A percentile compares a stretch with the other conserved stretches of the same genome.
Conservation (phyloP, 768 basidiomycete species). For the Tulasnella sp. region DNA sequence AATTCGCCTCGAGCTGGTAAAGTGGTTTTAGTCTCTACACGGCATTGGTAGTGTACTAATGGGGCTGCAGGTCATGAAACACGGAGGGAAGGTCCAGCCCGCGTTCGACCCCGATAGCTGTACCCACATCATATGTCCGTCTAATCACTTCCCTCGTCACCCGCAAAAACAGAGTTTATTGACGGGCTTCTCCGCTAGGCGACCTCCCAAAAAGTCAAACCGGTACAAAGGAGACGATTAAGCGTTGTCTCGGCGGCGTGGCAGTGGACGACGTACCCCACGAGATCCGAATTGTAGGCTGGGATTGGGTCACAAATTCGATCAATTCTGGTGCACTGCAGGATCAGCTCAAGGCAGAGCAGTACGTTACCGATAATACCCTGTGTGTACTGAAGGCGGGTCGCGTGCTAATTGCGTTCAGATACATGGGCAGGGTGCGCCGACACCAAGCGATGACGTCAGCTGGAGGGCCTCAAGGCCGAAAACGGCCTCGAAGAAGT, state of each 20-base stretch:
- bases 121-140: constrained; percentile 30
- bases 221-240: constrained; percentile 27
- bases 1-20: constrained; percentile 20
- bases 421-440: constrained; percentile 15
- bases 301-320: constrained; percentile 26
- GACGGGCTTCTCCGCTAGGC: constrained; percentile 2
- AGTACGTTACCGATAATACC: neutral
- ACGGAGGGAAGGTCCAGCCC: constrained; percentile 25
- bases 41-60: neutral
- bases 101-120: neutral
- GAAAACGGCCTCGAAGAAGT: constrained; percentile 8
- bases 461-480: neutral
- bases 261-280: constrained; percentile 27
- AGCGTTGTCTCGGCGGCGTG: constrained; percentile 23
- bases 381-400: neutral
- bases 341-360: constrained; percentile 31
- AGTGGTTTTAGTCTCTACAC: neutral
- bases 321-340: constrained; percentile 19
- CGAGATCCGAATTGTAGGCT: constrained; percentile 25
- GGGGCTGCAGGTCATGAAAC: constrained; percentile 27
- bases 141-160: neutral
- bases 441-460: neutral
- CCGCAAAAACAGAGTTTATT: neutral
- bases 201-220: constrained; percentile 22
- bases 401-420: neutral